Base-by-base conservation (phyloP, 2,329 filamentous ascomycete species). In the Colletotrichum lini region DNA sequence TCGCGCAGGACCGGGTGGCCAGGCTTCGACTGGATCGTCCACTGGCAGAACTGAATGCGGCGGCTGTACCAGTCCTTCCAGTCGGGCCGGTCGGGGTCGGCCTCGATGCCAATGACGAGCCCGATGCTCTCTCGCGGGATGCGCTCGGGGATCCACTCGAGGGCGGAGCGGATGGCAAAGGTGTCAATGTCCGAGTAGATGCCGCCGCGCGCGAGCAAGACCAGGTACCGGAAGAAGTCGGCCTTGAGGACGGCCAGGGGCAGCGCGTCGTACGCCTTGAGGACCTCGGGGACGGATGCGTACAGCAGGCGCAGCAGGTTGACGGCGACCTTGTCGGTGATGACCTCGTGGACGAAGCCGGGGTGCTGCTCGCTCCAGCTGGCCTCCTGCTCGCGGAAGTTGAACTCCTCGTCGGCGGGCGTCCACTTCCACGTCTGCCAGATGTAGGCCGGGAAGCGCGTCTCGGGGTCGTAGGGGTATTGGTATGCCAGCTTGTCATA, bases 361-460 rank as follows among this genome's bases (percentile, higher is more conserved):
- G 95, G 96, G 80, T 99, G 95, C 77, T 92, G 84, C 75, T 93
- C 88, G 10, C 94, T 92, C 96, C 96, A 99, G 73, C 93, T 95
- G 16, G 94, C 93, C 83, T 98, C 96, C 71, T 94, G 88, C 57
- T 93, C 90, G 73, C 95, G 91, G 79, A 98, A 95, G 23, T 86
- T 83, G 79, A 99, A 99, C 73, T 93, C 87, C 61, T 90, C 87
- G 26, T 94, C 93, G 1, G 91, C 89, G 0, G 96, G 95, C 0
- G 91, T 93, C 78, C 90, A 92, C 82, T 97, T 98, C 96, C 96
- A 99, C 16, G 96, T 99, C 86, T 99, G 96, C 96, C 96, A 99
- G 79, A 99, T 97, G 85, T 98, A 98, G 67, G 95, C 95, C 3
- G 96, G 96, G 81, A 98, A 98, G 81, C 96, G 97, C 76, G 87